Base-by-base conservation (phyloP, 805 yeast species). In the Cyberlindnera japonica region DNA sequence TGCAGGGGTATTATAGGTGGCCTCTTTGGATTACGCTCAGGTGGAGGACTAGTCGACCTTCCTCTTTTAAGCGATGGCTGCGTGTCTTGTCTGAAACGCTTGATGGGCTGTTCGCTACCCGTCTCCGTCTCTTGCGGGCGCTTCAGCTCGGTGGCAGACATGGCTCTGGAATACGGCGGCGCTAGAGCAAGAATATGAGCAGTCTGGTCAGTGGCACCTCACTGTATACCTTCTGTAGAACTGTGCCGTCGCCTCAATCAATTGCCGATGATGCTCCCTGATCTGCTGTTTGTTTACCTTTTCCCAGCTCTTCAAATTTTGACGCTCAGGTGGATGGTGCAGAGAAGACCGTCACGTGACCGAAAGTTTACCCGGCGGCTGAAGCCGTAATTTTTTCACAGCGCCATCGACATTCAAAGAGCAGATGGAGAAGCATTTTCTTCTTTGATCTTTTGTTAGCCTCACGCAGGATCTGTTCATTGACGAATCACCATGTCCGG, bases 1-100 rank as follows among this genome's bases (percentile, higher is more conserved):
- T 49, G 41, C 3, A 57, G 33, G 3, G 51, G 54, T 42, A 57
- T 51, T 33, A 55, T 44, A 8, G 59, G 58, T 5, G 38, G 77
- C 62, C 63, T 74, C 38, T 33, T 37, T 5, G 17, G 29, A 4
- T 14, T 13, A 3, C 12, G 13, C 15, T 38, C 36, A 9, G 23
- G 24, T 16, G 40, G 27, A 14, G 38, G 43, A 16, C 43, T 39
- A 14, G 29, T 21, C 3, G 41, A 28, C 16, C 47, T 38, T 7
- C 30, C 25, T 5, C 47, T 36, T 20, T 39, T 43, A 19, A 34
- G 18, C 15, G 26, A 21, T 24, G 35, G 32, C 12, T 34, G 38
- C 6, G 15, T 22, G 10, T 30, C 37, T 5, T 21, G 19, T 33
- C 37, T 29, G 10, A 13, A 3, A 4, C 39, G 33, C 18, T 38